Evolutionary conservation across 176 grass and related monocot species (phyloP).

Genomic region (Aegilops bicornis): DNA sequence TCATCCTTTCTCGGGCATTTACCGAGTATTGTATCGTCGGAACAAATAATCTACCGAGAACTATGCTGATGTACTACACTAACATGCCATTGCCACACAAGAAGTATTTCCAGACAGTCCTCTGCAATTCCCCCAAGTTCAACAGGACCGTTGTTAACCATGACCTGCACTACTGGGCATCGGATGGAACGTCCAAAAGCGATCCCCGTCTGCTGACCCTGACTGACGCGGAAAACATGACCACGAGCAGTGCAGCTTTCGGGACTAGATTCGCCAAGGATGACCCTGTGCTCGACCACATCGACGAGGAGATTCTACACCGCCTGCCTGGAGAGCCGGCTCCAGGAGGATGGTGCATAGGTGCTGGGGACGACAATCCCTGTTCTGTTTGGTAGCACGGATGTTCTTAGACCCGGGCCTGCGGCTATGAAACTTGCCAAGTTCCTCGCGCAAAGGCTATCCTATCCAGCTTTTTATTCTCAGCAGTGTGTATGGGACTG

Average conservation of each 20-base stretch:
- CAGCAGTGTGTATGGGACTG: conserved; percentile 86
- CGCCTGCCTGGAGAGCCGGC: conserved; percentile 39
- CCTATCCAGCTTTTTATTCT: conserved; percentile 47
- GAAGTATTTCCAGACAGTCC: conserved; percentile 93
- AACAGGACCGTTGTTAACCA: conserved; percentile 82
- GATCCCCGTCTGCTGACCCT: conserved; percentile 50
- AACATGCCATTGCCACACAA: conserved; percentile 68
- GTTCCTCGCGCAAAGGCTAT: conserved; percentile 52
- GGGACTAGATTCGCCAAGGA: conserved; percentile 58
- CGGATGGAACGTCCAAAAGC: conserved; percentile 33
- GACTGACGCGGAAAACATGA: conserved; percentile 67
- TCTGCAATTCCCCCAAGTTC: conserved; percentile 83
- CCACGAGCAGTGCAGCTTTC: conserved; percentile 50
- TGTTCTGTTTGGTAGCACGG: conserved; percentile 65
- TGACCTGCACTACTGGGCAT: conserved; percentile 60
- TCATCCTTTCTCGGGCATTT: conserved; percentile 87
- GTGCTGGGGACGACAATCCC: conserved; percentile 52
- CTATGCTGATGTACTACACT: conserved; percentile 84
- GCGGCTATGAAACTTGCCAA: conserved; percentile 61
- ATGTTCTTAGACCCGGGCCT: conserved; percentile 83
- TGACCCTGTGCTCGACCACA: conserved; percentile 61
- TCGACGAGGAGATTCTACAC: conserved; percentile 64
- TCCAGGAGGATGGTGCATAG: conserved; percentile 89
- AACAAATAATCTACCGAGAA: conserved; percentile 83
- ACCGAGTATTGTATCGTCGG: conserved; percentile 71